Conservation (phyloP, 306 rosid species). For the Fragaria nilgerrensis region DNA sequence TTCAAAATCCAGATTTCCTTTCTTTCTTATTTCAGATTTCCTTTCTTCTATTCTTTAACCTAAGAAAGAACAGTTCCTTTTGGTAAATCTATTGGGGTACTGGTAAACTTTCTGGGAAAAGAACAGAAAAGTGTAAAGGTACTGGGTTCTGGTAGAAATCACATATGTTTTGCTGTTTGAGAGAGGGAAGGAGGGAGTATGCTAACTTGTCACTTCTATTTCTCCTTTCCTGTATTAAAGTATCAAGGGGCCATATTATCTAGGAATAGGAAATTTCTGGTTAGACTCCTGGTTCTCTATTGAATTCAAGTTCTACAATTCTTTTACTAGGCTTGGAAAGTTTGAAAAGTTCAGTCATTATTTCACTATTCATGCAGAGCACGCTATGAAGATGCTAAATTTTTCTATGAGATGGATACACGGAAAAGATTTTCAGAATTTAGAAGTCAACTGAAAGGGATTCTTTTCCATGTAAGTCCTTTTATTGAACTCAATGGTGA, state of each 20-base stretch:
- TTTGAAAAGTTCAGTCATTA: conserved; percentile 7
- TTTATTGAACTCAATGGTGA: conserved; percentile 1
- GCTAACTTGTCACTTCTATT: neutral
- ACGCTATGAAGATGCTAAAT: conserved; percentile 96
- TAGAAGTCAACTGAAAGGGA: conserved; percentile 66
- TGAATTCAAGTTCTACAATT: neutral
- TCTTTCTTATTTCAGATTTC: neutral
- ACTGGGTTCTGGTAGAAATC: neutral
- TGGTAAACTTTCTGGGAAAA: neutral
- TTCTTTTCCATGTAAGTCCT: conserved; percentile 81
- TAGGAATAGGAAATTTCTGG: neutral
- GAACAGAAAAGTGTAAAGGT: neutral
- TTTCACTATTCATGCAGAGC: conserved; percentile 59
- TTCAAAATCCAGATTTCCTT: neutral
- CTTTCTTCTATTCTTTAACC: neutral
- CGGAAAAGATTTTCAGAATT: conserved; percentile 70
- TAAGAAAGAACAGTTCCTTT: neutral
- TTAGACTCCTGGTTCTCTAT: conserved; percentile 12
- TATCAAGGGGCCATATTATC: neutral
- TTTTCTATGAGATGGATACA: conserved; percentile 82
- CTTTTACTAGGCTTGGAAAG: conserved; percentile 5
- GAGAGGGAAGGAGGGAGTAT: too few species aligned
- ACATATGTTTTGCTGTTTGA: neutral
- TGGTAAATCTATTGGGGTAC: neutral
- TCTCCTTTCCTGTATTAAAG: neutral